Evolutionary conservation across 345 rosid genomes (phyloP), one percentile per base, ranked within the genome.

Genomic region (Microcos paniculata): DNA sequence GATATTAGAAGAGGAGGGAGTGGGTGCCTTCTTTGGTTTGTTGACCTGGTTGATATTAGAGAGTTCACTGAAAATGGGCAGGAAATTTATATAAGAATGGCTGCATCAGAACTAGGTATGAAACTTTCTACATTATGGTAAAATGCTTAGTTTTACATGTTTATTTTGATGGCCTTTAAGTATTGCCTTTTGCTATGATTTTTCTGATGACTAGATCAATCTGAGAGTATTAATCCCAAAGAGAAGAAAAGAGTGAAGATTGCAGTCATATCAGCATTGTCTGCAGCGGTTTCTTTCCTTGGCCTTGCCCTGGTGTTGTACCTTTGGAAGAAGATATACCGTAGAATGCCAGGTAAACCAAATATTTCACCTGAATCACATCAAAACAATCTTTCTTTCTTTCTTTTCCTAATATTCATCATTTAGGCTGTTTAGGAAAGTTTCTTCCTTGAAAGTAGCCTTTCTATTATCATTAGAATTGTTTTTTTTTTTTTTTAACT

Each of bases 21-120:
- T 4, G 91, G 91, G 0, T 84, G 91, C 52, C 77, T 86, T 77
- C 45, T 88, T 4, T 86, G 89, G 89, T 67, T 62, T 75, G 66
- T 23, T 24, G 78, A 71, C 59, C 77, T 88, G 14, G 51, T 72
- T 12, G 91, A 88, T 62, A 80, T 84, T 30, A 83, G 81, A 73
- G 79, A 77, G 14, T 53, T 79, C 65, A 23, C 77, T 42, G 31
- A 77, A 76, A 79, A 56, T 21, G 84, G 82, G 3, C 80, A 82
- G 72, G 87, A 83, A 10, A 73, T 82, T 40, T 86, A 79, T 78
- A 42, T 86, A 51, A 66, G 85, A 72, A 2, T 86, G 62, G 79
- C 86, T 28, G 83, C 82, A 24, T 82, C 89, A 3, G 84, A 81
- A 61, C 53, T 67, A 59, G 79, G 79, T 77, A 67, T 24, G 76